phyloP scores from a whole-genome alignment of 768 basidiomycete genomes.

The Vararia minispora region DNA sequence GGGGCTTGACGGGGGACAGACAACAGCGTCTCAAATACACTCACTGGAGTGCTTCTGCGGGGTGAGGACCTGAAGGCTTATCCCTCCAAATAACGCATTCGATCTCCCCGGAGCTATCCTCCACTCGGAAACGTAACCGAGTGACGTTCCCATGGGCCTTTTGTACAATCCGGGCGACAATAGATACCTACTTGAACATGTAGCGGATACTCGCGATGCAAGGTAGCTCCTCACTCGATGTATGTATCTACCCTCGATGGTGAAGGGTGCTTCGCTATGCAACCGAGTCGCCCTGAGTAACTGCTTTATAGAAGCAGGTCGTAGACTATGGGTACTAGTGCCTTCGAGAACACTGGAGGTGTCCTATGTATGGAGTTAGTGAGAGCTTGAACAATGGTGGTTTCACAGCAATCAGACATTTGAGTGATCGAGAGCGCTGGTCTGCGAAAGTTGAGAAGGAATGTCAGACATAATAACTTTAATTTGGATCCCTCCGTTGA shows the following conservation, averaged over 20 bases:
- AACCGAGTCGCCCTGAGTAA: constrained; percentile 30
- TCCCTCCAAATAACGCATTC: too few species aligned
- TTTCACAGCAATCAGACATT: not conserved
- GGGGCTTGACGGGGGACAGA: too few species aligned
- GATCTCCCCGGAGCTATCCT: constrained; percentile 34
- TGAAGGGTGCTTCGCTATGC: constrained; percentile 31
- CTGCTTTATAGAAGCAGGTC: constrained; percentile 49
- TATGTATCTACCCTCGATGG: constrained; percentile 33
- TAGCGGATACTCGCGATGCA: not conserved
- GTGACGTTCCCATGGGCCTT: constrained; percentile 5
- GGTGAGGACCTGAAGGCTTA: too few species aligned
- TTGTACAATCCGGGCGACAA: constrained; percentile 37
- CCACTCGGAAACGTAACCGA: constrained; percentile 16
- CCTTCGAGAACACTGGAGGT: not conserved
- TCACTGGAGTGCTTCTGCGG: too few species aligned
- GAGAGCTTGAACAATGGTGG: not conserved
- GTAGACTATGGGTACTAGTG: constrained; percentile 14
- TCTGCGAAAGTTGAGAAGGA: too few species aligned
- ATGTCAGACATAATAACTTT: too few species aligned
- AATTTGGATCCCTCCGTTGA: too few species aligned
- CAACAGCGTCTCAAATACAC: constrained; percentile 5
- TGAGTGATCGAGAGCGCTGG: too few species aligned
- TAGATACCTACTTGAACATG: constrained; percentile 25
- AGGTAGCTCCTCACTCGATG: constrained; percentile 20
- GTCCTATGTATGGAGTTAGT: not conserved